These are phyloP conservation scores for Rhizopus stolonifer DNA, from an alignment of 371 early-diverging fungal genomes.

Conservation along the genomic window DNA sequence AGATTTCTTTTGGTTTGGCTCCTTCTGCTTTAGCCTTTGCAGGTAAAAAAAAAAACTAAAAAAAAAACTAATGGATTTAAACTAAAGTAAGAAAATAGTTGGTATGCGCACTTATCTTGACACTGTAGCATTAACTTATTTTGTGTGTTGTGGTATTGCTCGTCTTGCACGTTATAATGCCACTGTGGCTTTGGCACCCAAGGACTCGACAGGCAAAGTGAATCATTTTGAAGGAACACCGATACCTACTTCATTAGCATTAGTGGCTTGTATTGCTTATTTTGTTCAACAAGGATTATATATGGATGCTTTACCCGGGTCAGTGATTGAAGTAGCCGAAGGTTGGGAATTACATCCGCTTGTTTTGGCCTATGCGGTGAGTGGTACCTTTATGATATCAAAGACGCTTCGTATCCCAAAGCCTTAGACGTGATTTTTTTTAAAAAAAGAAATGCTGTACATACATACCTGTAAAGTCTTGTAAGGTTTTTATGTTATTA, in stretches of 20 bases:
- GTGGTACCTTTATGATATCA: slow-evolving; percentile 82
- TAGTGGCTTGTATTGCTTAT: slow-evolving; percentile 74
- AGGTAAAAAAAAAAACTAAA: slow-evolving; percentile 23
- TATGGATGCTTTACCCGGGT: slow-evolving; percentile 50
- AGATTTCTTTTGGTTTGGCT: slow-evolving; percentile 86
- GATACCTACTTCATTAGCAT: slow-evolving; percentile 75
- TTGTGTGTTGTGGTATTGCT: slow-evolving; percentile 88
- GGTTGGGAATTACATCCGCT: slow-evolving; percentile 74
- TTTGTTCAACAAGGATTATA: slow-evolving; percentile 54
- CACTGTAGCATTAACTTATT: slow-evolving; percentile 73
- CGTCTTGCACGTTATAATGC: slow-evolving; percentile 90
- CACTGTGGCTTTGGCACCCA: slow-evolving; percentile 77
- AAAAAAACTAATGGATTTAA: neutral
- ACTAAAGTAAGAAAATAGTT: slow-evolving; percentile 27
- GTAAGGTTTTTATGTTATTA: neutral
- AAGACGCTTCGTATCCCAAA: slow-evolving; percentile 70
- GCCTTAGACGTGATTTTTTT: slow-evolving; percentile 26
- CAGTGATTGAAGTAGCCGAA: slow-evolving; percentile 35
- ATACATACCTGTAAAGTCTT: neutral
- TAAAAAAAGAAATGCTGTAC: slow-evolving; percentile 3
- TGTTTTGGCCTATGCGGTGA: slow-evolving; percentile 72
- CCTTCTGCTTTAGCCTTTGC: slow-evolving; percentile 86
- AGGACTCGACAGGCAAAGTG: slow-evolving; percentile 77
- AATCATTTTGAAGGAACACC: slow-evolving; percentile 90
- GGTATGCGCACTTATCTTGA: slow-evolving; percentile 86